phyloP scores from a whole-genome alignment of 2,329 filamentous ascomycete species.

The Trichoderma guizhouense region DNA sequence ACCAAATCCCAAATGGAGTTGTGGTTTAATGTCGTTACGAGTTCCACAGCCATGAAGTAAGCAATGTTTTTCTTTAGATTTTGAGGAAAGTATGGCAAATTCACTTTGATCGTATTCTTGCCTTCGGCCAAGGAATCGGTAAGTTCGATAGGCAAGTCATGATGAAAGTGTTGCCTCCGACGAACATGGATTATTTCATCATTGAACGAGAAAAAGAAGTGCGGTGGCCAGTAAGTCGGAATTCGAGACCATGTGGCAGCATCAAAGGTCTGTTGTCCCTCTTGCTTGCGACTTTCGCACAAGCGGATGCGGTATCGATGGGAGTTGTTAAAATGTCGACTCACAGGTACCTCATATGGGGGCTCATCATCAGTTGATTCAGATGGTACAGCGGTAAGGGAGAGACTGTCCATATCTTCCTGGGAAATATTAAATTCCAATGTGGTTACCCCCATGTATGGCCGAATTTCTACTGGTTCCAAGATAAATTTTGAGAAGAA shows the following conservation, averaged over 20 bases:
- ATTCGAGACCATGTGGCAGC: slow-evolving; percentile 59
- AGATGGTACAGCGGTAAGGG: slow-evolving; percentile 26
- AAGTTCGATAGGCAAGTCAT: slow-evolving; percentile 73
- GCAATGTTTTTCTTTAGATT: slow-evolving; percentile 24
- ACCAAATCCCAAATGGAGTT: slow-evolving; percentile 42
- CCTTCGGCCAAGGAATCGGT: slow-evolving; percentile 58
- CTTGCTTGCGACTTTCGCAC: slow-evolving; percentile 35
- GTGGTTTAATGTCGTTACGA: slow-evolving; percentile 56
- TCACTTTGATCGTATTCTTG: slow-evolving; percentile 60
- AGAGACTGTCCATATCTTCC: slow-evolving; percentile 36
- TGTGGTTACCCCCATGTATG: slow-evolving; percentile 38
- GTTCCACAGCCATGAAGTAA: slow-evolving; percentile 68
- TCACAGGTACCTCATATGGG: slow-evolving; percentile 32
- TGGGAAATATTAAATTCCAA: slow-evolving; percentile 47
- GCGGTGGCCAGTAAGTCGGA: slow-evolving; percentile 69
- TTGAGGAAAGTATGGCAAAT: slow-evolving; percentile 28
- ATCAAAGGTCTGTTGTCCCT: slow-evolving; percentile 26
- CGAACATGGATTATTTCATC: slow-evolving; percentile 52
- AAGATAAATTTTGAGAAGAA: slow-evolving; percentile 51
- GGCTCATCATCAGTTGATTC: slow-evolving; percentile 28
- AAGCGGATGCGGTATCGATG: slow-evolving; percentile 68
- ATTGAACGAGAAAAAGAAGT: slow-evolving; percentile 69
- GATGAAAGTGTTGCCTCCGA: slow-evolving; percentile 69
- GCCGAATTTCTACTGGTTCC: slow-evolving; percentile 40
- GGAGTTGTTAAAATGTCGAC: slow-evolving; percentile 48